Evolutionary conservation across 2,329 filamentous ascomycete genomes (phyloP).

Genomic region (Penicillium expansum): DNA sequence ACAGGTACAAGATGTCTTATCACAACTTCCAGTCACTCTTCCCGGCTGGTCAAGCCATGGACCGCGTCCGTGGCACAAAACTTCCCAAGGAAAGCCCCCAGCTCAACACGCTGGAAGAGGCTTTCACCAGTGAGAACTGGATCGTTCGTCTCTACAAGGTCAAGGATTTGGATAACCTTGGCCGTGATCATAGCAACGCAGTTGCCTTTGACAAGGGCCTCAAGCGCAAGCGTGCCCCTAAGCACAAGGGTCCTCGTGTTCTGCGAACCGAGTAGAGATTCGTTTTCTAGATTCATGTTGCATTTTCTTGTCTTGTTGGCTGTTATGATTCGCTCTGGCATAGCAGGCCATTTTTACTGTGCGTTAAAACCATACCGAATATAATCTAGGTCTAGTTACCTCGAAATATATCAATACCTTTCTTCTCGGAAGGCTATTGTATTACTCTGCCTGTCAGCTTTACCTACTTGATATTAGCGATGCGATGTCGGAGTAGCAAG

Average conservation of each 20-base stretch:
- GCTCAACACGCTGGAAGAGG: slow-evolving; percentile 88
- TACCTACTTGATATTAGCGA: not conserved
- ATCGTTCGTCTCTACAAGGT: slow-evolving; percentile 99
- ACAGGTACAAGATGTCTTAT: slow-evolving; percentile 99
- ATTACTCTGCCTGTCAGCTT: not conserved
- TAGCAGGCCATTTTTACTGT: slow-evolving; percentile 13
- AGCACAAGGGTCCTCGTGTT: slow-evolving; percentile 44
- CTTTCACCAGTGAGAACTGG: slow-evolving; percentile 99
- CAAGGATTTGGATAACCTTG: slow-evolving; percentile 96
- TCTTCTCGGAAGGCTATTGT: not conserved
- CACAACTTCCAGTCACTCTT: slow-evolving; percentile 95
- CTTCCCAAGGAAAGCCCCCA: slow-evolving; percentile 82
- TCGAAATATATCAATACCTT: slow-evolving; percentile 3
- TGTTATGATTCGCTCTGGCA: slow-evolving; percentile 12
- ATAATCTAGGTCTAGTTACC: slow-evolving; percentile 8
- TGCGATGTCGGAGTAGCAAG: not conserved
- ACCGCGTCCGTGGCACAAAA: slow-evolving; percentile 78
- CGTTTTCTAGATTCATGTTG: slow-evolving; percentile 10
- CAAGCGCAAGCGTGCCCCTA: slow-evolving; percentile 51
- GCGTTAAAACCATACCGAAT: slow-evolving; percentile 9
- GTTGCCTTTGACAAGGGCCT: slow-evolving; percentile 53
- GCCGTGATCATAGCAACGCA: slow-evolving; percentile 74
- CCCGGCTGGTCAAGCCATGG: slow-evolving; percentile 82
- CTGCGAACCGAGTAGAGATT: slow-evolving; percentile 43
- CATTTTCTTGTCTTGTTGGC: slow-evolving; percentile 8